Evolutionary conservation across 768 basidiomycete species (phyloP).

Genomic region (Podaxis sp.): DNA sequence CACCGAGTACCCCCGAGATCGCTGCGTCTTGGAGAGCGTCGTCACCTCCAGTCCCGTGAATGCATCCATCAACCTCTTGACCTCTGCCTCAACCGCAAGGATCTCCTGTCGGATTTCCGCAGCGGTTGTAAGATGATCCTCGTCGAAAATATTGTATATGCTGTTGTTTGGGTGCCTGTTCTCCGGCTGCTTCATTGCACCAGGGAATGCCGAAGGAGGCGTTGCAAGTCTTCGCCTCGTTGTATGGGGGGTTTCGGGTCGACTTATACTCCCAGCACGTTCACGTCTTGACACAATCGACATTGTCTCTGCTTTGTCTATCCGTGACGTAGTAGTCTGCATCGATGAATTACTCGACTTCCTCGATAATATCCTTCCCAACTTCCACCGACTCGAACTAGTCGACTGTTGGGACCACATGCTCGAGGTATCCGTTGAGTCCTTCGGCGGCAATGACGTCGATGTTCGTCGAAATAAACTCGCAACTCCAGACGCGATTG

Average conservation of each 20-base stretch:
- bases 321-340: constrained; percentile 40
- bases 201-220: constrained; percentile 62
- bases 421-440: constrained; percentile 51
- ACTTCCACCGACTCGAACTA: constrained; percentile 38
- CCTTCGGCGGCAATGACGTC: constrained; percentile 32
- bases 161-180: constrained; percentile 33
- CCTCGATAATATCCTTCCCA: constrained; percentile 40
- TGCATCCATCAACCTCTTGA: constrained; percentile 69
- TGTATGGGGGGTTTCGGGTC: constrained; percentile 53
- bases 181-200: constrained; percentile 36
- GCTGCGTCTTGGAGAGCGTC: constrained; percentile 53
- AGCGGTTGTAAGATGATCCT: constrained; percentile 58
- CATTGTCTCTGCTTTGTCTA: constrained; percentile 33
- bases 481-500: constrained; percentile 50
- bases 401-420: constrained; percentile 38
- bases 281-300: constrained; percentile 46
- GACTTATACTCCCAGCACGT: constrained; percentile 41
- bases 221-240: constrained; percentile 31
- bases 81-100: constrained; percentile 67
- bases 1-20: constrained; percentile 25
- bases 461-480: constrained; percentile 45
- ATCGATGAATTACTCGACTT: constrained; percentile 52
- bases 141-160: constrained; percentile 47
- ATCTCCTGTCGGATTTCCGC: constrained; percentile 69
- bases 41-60: constrained; percentile 79